phyloP scores from a whole-genome alignment of 1,139 yeast genomes.

The Geotrichum carabidarum region DNA sequence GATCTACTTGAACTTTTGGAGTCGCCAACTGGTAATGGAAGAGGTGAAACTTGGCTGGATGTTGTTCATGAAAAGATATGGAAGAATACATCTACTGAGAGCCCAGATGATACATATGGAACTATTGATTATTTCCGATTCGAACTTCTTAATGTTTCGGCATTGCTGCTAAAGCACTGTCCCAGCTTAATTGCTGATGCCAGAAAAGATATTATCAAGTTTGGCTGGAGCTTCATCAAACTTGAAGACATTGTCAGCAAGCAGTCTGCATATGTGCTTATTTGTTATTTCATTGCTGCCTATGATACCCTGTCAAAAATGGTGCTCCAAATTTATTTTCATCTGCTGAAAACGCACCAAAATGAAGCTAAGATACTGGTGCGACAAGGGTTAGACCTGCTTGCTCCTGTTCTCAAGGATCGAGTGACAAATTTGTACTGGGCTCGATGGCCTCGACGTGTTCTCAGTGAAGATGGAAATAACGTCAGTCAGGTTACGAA shows the following conservation, averaged over 20 bases:
- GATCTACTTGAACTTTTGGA: slow-evolving; percentile 49
- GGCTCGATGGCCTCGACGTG: slow-evolving; percentile 95
- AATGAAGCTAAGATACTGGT: slow-evolving; percentile 80
- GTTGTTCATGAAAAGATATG: slow-evolving; percentile 62
- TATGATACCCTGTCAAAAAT: slow-evolving; percentile 87
- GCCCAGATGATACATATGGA: slow-evolving; percentile 52
- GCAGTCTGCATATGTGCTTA: slow-evolving; percentile 88
- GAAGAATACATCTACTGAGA: slow-evolving; percentile 53
- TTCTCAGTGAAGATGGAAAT: slow-evolving; percentile 83
- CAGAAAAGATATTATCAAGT: slow-evolving; percentile 82
- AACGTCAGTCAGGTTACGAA: slow-evolving; percentile 78
- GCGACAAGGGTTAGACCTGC: slow-evolving; percentile 76
- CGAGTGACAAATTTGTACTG: slow-evolving; percentile 68
- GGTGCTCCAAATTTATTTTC: slow-evolving; percentile 88
- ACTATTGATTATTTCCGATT: slow-evolving; percentile 69
- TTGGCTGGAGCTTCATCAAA: slow-evolving; percentile 90
- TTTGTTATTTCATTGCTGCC: slow-evolving; percentile 78
- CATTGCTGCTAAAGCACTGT: slow-evolving; percentile 67
- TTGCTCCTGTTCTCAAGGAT: slow-evolving; percentile 83
- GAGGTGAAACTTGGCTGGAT: slow-evolving; percentile 53
- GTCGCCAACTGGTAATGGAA: slow-evolving; percentile 30
- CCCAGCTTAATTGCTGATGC: slow-evolving; percentile 57
- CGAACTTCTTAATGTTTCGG: slow-evolving; percentile 76
- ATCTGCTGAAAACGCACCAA: slow-evolving; percentile 78
- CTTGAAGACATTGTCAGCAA: slow-evolving; percentile 85